A percentile compares a stretch with the other conserved stretches of the same genome.
Evolutionary conservation across 345 rosid genomes (phyloP).

Genomic region (Ricinus communis): DNA sequence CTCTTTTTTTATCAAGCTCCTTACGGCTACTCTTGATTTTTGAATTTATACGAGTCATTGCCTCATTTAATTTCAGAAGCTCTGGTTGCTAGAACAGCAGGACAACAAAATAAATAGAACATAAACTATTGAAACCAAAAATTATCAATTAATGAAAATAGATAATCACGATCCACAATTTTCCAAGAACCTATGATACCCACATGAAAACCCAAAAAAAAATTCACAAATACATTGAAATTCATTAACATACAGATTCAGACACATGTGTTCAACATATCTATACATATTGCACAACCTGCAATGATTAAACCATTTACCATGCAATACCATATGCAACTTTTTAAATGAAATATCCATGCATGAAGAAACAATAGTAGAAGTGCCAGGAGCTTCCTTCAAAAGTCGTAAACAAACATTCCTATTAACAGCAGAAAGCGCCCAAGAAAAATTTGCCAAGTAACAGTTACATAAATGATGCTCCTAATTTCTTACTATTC

Average conservation of each 20-base stretch:
- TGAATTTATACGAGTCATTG: slow-evolving; percentile 70
- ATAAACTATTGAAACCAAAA: slow-evolving; percentile 2
- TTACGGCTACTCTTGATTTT: slow-evolving; percentile 78
- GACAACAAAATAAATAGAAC: slow-evolving; percentile 15
- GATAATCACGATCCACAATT: neutral
- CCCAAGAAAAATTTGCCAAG: neutral
- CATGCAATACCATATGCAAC: neutral
- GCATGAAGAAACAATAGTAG: neutral
- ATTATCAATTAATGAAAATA: neutral
- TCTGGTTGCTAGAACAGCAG: slow-evolving; percentile 71
- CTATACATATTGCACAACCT: neutral
- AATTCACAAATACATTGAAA: neutral
- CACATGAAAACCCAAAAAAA: neutral
- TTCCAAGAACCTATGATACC: neutral
- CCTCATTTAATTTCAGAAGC: slow-evolving; percentile 85
- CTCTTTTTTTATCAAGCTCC: slow-evolving; percentile 74
- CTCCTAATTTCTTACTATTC: no score
- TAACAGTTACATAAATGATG: neutral
- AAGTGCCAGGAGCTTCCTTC: neutral
- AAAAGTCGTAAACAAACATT: neutral
- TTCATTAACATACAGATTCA: neutral
- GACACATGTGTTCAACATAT: neutral
- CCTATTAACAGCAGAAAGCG: neutral
- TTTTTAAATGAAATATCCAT: neutral
- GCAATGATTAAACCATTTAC: neutral